These are phyloP conservation scores for Mortierella sp. DNA, from an alignment of 371 early-diverging fungal species.

Conservation along the genomic window DNA sequence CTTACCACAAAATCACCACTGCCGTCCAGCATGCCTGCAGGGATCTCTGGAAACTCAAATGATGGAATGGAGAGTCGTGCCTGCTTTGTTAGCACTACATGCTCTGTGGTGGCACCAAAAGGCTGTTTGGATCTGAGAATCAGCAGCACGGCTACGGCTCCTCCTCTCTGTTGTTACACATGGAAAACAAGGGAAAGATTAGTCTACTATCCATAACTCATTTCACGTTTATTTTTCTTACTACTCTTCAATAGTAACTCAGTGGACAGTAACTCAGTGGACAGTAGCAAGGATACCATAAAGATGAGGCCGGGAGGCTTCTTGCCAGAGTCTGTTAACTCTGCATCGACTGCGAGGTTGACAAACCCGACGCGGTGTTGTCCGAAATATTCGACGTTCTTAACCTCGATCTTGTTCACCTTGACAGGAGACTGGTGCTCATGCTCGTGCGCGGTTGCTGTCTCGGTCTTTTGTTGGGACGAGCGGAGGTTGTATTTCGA, in stretches of 20 bases:
- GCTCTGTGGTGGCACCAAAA: slow-evolving; percentile 56
- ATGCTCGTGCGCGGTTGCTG: not conserved
- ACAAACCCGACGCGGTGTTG: slow-evolving; percentile 75
- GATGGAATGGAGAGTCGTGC: slow-evolving; percentile 79
- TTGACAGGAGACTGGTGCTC: slow-evolving; percentile 15
- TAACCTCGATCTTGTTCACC: slow-evolving; percentile 66
- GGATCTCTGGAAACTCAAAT: slow-evolving; percentile 75
- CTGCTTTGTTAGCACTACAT: slow-evolving; percentile 77
- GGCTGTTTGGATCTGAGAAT: slow-evolving; percentile 61
- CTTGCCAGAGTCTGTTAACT: slow-evolving; percentile 60
- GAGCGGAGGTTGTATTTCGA: not conserved
- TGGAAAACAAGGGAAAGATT: slow-evolving; percentile 4
- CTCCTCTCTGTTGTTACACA: slow-evolving; percentile 70
- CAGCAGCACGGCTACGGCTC: slow-evolving; percentile 78
- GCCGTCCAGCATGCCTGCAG: slow-evolving; percentile 91
- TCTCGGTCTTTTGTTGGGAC: not conserved
- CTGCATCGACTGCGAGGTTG: slow-evolving; percentile 75
- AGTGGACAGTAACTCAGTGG: no score
- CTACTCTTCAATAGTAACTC: no score
- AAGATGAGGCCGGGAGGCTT: slow-evolving; percentile 83
- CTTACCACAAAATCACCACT: slow-evolving; percentile 79
- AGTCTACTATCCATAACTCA: not conserved
- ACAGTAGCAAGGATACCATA: no score
- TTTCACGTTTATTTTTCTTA: no score
- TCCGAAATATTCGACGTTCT: slow-evolving; percentile 78